Evolutionary conservation across 225 moss, liverwort and hornwort species (phyloP), one percentile per base, ranked within the genome.

Genomic region (Thuidium tamariscinum): DNA sequence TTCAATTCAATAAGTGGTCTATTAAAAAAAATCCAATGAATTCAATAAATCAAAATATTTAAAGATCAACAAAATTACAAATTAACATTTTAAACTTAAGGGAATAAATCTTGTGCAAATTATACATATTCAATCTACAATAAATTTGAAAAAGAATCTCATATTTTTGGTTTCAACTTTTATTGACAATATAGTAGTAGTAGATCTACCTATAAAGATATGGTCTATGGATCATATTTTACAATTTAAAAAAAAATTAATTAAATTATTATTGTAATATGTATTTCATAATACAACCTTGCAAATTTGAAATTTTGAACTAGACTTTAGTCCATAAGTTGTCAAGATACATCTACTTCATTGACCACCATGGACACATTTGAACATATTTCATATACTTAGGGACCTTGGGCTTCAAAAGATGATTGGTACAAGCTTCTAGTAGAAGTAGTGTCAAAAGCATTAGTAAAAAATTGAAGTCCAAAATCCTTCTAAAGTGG

Each of bases 351-450:
- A 16, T 44, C 44, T 4, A 42, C 15, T 42, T 27, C 42, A 42
- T 42, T 70, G 27, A 16, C 27, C 2, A 27, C 3, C 8, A 0
- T 42, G 0, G 0, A 70, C 2, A 42, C 26, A 9, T 42, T 70
- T 70, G 15, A 42, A 3, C 3, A 26, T 42, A 27, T 70, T 42
- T 69, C 8, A 15, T 42, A 1, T 27, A 1, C 0, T n/a, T n/a
- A n/a, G n/a, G 0, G 8, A 8, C 8, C 1, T 7, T 42, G 2
- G 26, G 1, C 42, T 0, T 70, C 0, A 1, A 70, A 70, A 42
- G 15, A 27, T 42, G 9, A 44, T 27, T 27, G 1, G 9, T 44
- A 44, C 1, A 1, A 5, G 9, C 27, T 70, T 70, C 42, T 16
- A 27, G 42, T 70, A 7, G 16, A 42, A 41, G 16, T 42, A 4